phyloP scores from a whole-genome alignment of 352 stramenopile genomes.

The Aphanomyces invadans region DNA sequence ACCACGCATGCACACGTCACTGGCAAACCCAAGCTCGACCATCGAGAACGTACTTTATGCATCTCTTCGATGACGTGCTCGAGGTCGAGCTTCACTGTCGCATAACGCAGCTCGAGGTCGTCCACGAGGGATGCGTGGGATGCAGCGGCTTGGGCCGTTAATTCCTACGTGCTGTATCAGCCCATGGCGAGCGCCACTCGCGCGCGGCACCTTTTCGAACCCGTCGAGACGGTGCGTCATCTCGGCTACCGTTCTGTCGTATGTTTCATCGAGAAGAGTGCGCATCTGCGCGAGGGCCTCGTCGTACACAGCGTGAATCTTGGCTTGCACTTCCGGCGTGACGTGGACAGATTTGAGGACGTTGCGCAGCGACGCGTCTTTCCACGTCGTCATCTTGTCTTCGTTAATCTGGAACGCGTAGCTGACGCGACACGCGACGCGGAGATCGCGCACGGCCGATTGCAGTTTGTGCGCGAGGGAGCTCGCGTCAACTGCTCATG shows the following conservation, averaged over 20 bases:
- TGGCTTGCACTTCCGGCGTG: background rate
- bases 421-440: background rate
- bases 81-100: background rate
- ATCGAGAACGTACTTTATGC: constrained; percentile 2
- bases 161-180: background rate
- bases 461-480: background rate
- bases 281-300: background rate
- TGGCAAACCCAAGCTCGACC: background rate
- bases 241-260: background rate
- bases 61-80: background rate
- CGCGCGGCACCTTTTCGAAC: background rate
- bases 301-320: constrained; percentile 6
- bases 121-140: background rate
- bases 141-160: background rate
- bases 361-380: background rate
- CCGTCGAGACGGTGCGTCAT: constrained; percentile 4
- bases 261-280: constrained; percentile 3
- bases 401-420: constrained; percentile 14
- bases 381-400: background rate
- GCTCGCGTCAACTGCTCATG: background rate
- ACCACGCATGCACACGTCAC: background rate
- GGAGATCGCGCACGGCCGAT: background rate
- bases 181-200: no score
- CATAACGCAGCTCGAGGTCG: background rate
- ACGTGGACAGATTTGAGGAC: constrained; percentile 3